These are phyloP conservation scores for Chlorencoelia australis DNA, from an alignment of 2,329 filamentous ascomycete genomes.

Conservation along the genomic window DNA sequence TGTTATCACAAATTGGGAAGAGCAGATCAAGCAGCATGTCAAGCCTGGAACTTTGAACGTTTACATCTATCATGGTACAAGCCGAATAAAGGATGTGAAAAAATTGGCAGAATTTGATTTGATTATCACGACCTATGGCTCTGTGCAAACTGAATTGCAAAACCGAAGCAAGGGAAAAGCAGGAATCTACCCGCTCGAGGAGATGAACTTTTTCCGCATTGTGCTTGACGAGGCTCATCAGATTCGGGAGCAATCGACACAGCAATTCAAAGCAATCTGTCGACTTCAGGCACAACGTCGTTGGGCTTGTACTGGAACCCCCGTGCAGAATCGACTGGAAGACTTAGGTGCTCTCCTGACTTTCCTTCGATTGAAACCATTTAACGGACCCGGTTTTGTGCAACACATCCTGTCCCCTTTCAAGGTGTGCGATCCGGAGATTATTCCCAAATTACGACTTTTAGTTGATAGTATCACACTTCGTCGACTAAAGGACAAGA, in stretches of 20 bases:
- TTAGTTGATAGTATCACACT: constrained; percentile 93
- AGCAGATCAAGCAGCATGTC: constrained; percentile 80
- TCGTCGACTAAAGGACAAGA: constrained; percentile 82
- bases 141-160: constrained; percentile 68
- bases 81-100: constrained; percentile 57
- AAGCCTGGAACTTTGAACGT: constrained; percentile 52
- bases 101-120: constrained; percentile 68
- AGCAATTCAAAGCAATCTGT: constrained; percentile 78
- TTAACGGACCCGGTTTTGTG: constrained; percentile 69
- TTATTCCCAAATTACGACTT: constrained; percentile 74
- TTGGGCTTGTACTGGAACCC: constrained; percentile 97
- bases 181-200: constrained; percentile 55
- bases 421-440: constrained; percentile 74
- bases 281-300: constrained; percentile 68
- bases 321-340: constrained; percentile 86
- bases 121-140: constrained; percentile 88
- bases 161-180: constrained; percentile 51
- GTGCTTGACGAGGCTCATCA: constrained; percentile 92
- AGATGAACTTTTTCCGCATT: constrained; percentile 85
- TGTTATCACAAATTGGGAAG: constrained; percentile 88
- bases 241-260: constrained; percentile 75
- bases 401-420: constrained; percentile 77
- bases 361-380: constrained; percentile 77
- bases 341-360: constrained; percentile 80
- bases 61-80: constrained; percentile 80